A percentile compares a stretch with the other conserved stretches of the same genome.
Conservation (phyloP, 768 basidiomycete genomes). For the Termitomyces sp. region DNA sequence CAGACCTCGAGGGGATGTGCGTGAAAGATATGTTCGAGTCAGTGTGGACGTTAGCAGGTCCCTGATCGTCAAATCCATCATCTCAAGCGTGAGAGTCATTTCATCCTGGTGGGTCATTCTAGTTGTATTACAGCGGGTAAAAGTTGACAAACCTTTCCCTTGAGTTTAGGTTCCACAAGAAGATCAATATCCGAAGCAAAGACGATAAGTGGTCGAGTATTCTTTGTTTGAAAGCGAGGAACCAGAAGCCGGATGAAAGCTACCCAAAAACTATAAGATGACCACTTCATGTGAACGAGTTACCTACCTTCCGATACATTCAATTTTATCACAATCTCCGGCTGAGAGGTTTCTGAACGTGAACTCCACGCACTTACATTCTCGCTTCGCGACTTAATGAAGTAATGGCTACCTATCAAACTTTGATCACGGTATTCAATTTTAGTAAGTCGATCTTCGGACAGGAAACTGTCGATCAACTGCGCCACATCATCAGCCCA, state of each 20-base stretch:
- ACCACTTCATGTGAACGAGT: conserved; percentile 8
- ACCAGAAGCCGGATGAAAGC: conserved; percentile 41
- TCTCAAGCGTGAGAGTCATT: conserved; percentile 54
- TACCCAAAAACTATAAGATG: conserved; percentile 2
- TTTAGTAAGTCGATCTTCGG: conserved; percentile 15
- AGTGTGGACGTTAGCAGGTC: conserved; percentile 36
- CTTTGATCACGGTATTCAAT: conserved; percentile 49
- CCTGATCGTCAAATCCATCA: conserved; percentile 55
- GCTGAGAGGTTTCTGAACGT: conserved; percentile 17
- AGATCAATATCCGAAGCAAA: conserved; percentile 56
- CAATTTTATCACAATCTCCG: conserved; percentile 46
- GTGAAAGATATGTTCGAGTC: conserved; percentile 38
- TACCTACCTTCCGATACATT: conserved; percentile 36
- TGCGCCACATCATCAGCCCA: conserved; percentile 86
- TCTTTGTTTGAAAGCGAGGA: conserved; percentile 30
- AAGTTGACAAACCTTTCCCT: conserved; percentile 45
- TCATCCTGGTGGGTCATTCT: conserved; percentile 48
- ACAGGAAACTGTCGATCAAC: conserved; percentile 46
- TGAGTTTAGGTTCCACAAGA: conserved; percentile 60
- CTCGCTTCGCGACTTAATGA: conserved; percentile 47
- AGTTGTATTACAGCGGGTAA: not conserved
- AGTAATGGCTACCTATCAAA: conserved; percentile 78
- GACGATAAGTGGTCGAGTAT: conserved; percentile 47
- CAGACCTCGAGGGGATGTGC: conserved; percentile 52
- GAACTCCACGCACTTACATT: conserved; percentile 31